phyloP scores from a whole-genome alignment of 2,329 filamentous ascomycete genomes.

The Onygenales sp. region DNA sequence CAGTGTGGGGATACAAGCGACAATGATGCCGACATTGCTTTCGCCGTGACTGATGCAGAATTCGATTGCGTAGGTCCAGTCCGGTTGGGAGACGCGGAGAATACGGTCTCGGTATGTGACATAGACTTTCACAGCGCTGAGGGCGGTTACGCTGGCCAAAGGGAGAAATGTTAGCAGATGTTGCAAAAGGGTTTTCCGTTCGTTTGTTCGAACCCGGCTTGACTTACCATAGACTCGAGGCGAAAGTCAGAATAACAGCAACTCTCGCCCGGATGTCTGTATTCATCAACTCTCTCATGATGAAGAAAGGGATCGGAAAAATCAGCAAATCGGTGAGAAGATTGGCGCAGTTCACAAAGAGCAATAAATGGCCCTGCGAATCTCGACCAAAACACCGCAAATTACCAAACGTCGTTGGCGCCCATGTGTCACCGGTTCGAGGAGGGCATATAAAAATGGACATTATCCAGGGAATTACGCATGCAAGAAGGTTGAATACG shows the following conservation, averaged over 20 bases:
- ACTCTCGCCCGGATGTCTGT: constrained; percentile 27
- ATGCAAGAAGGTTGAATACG: constrained; percentile 24
- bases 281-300: constrained; percentile 32
- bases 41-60: constrained; percentile 34
- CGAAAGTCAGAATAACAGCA: constrained; percentile 30
- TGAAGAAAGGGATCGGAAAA: constrained; percentile 32
- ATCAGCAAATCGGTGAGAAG: constrained; percentile 31
- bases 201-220: neutral
- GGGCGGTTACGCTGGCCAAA: constrained; percentile 24
- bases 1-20: constrained; percentile 32
- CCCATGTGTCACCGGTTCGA: constrained; percentile 30
- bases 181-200: neutral
- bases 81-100: constrained; percentile 23
- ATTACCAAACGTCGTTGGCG: constrained; percentile 27
- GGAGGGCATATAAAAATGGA: constrained; percentile 32
- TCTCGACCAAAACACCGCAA: constrained; percentile 28
- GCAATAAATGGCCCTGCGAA: constrained; percentile 27
- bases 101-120: constrained; percentile 31
- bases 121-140: constrained; percentile 32
- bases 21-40: constrained; percentile 33
- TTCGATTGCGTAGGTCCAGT: constrained; percentile 34
- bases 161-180: constrained; percentile 6
- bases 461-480: constrained; percentile 26
- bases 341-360: constrained; percentile 33
- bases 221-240: constrained; percentile 29